Conservation (phyloP, 768 basidiomycete species). For the Boletus pseudo-olivaceus region DNA sequence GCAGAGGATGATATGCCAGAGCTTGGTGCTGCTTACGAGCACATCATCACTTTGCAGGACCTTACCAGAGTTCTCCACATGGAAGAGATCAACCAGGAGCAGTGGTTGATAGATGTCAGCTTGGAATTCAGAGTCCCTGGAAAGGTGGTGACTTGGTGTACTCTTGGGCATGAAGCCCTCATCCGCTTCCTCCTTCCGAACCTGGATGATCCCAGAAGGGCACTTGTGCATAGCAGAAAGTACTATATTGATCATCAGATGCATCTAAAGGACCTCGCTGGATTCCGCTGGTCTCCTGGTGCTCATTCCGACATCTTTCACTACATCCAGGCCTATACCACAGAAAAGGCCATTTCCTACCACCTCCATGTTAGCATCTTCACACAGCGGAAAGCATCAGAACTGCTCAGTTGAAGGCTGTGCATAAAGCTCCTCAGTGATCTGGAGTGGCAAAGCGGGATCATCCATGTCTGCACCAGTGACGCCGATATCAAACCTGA, state of each 20-base stretch:
- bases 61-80: too few relatives aligned
- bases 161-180: neutral
- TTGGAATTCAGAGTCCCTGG: too few relatives aligned
- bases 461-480: neutral
- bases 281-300: neutral
- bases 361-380: conserved; percentile 9
- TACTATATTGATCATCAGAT: neutral
- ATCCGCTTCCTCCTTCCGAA: neutral
- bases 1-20: too few relatives aligned
- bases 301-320: neutral
- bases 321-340: conserved; percentile 11
- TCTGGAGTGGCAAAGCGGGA: neutral
- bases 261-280: conserved; percentile 7
- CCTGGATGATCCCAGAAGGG: accelerated
- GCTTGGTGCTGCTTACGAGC: too few relatives aligned
- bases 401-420: neutral
- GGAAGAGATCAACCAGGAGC: too few relatives aligned
- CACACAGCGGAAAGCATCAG: neutral
- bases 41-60: too few relatives aligned
- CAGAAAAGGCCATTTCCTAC: conserved; percentile 4
- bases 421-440: neutral
- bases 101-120: too few relatives aligned
- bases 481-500: too few relatives aligned
- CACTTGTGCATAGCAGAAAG: accelerated
- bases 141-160: too few relatives aligned